phyloP scores from a whole-genome alignment of 1,139 yeast genomes.

The Saccharomyces hybrid region DNA sequence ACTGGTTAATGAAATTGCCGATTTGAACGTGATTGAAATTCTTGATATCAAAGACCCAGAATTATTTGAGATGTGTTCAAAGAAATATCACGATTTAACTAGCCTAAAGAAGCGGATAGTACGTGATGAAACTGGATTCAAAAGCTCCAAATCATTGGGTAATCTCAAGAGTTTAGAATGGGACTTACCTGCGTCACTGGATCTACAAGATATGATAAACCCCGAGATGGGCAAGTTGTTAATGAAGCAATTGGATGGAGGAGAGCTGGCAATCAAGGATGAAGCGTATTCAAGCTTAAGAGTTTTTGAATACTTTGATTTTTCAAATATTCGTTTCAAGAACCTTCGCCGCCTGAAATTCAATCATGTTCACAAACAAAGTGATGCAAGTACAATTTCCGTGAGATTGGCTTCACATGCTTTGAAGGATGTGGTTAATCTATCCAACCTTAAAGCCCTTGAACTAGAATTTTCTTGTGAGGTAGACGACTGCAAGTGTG shows the following conservation, averaged over 20 bases:
- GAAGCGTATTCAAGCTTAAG: conserved; percentile 35
- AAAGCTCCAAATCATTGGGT: conserved; percentile 7
- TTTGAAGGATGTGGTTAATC: conserved; percentile 29
- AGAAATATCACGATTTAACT: conserved; percentile 8
- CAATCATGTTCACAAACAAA: conserved; percentile 37
- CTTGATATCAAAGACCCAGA: conserved; percentile 17
- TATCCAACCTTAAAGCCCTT: conserved; percentile 28
- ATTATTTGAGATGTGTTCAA: conserved; percentile 9
- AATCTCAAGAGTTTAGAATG: conserved; percentile 11
- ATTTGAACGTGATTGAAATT: conserved; percentile 11
- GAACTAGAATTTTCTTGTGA: conserved; percentile 43
- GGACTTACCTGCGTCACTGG: conserved; percentile 7
- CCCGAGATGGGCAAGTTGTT: conserved; percentile 3
- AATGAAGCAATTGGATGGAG: conserved; percentile 5
- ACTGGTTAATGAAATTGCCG: conserved; percentile 14
- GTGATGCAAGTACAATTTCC: conserved; percentile 31
- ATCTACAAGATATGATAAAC: background rate
- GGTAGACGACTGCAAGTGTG: conserved; percentile 40
- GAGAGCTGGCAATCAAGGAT: conserved; percentile 22
- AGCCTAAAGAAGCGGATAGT: conserved; percentile 14
- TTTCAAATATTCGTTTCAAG: conserved; percentile 11
- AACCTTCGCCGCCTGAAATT: conserved; percentile 30
- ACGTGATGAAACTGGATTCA: conserved; percentile 10
- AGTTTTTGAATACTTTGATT: conserved; percentile 28
- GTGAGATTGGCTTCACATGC: conserved; percentile 26